Evolutionary conservation across 2,329 filamentous ascomycete species (phyloP).

Genomic region (Xylariaceae sp.): DNA sequence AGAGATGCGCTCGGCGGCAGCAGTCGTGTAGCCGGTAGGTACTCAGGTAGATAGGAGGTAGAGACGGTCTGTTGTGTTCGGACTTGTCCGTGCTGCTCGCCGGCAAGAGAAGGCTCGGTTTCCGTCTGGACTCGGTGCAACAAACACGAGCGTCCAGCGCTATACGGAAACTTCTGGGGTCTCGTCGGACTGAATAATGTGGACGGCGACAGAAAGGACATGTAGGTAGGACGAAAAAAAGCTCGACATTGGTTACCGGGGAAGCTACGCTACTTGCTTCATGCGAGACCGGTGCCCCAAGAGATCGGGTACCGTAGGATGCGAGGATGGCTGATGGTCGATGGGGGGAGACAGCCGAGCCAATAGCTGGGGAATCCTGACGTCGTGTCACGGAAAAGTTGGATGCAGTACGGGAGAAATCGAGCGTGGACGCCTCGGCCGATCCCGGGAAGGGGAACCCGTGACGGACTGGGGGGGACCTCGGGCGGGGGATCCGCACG

Average conservation of each 20-base stretch:
- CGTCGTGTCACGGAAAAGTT: background rate
- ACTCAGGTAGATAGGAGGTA: background rate
- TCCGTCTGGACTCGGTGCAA: background rate
- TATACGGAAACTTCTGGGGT: background rate
- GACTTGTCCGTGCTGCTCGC: too few species aligned
- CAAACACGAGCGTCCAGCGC: slow-evolving; percentile 1
- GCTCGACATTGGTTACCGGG: too few species aligned
- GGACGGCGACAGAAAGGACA: too few species aligned
- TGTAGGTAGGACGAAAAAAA: too few species aligned
- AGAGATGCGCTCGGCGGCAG: background rate
- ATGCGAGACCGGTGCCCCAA: too few species aligned
- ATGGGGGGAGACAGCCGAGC: background rate
- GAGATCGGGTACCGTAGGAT: too few species aligned
- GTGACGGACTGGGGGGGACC: too few species aligned
- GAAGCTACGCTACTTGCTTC: too few species aligned
- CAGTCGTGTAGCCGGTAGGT: background rate
- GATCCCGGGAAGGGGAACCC: slow-evolving; percentile 16
- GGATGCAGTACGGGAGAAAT: background rate
- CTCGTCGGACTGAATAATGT: background rate
- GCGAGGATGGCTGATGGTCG: background rate
- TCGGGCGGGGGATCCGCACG: too few species aligned
- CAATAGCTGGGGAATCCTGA: background rate
- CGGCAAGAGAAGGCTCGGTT: too few species aligned
- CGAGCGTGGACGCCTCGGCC: slow-evolving; percentile 11
- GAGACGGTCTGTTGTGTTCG: too few species aligned